Percentiles rank a stretch among this genome's conserved stretches.
Conservation (phyloP, 108 stramenopile species). For the Pseudonitzschia delicatissima region DNA sequence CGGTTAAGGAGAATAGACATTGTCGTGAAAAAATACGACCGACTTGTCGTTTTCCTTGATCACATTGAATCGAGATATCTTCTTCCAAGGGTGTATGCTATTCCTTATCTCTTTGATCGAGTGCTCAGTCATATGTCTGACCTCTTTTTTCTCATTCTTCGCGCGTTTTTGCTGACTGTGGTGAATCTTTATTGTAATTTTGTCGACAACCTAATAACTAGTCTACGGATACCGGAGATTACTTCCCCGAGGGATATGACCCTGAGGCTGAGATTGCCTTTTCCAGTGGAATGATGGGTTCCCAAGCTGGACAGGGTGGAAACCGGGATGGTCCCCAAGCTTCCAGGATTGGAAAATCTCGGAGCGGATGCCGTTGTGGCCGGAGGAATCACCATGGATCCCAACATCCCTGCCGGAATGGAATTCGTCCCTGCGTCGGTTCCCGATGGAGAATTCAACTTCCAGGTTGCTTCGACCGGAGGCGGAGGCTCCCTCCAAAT, state of each 20-base stretch:
- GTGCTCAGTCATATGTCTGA: too few species aligned
- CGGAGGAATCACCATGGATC: conserved; percentile 59
- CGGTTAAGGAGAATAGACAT: too few species aligned
- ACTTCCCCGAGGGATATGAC: conserved; percentile 83
- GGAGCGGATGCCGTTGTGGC: conserved; percentile 63
- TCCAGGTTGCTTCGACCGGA: conserved; percentile 61
- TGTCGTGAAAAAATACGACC: too few species aligned
- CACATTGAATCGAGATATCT: too few species aligned
- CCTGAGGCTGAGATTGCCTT: conserved; percentile 49
- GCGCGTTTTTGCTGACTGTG: too few species aligned
- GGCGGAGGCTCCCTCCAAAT: conserved; percentile 45
- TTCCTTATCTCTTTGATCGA: too few species aligned
- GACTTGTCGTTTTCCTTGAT: too few species aligned
- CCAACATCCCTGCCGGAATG: conserved; percentile 77
- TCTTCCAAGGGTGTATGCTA: too few species aligned
- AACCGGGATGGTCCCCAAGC: conserved; percentile 52
- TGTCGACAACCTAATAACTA: conserved; percentile 4
- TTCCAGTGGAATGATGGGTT: conserved; percentile 69
- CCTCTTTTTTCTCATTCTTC: too few species aligned
- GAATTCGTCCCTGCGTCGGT: conserved; percentile 72
- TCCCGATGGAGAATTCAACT: conserved; percentile 57
- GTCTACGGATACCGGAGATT: conserved; percentile 79
- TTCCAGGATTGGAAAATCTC: conserved; percentile 77
- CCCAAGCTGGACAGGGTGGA: conserved; percentile 38
- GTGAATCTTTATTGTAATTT: not conserved